Evolutionary conservation across 441 rosid species (phyloP).

Genomic region (Adansonia rubrostipa): DNA sequence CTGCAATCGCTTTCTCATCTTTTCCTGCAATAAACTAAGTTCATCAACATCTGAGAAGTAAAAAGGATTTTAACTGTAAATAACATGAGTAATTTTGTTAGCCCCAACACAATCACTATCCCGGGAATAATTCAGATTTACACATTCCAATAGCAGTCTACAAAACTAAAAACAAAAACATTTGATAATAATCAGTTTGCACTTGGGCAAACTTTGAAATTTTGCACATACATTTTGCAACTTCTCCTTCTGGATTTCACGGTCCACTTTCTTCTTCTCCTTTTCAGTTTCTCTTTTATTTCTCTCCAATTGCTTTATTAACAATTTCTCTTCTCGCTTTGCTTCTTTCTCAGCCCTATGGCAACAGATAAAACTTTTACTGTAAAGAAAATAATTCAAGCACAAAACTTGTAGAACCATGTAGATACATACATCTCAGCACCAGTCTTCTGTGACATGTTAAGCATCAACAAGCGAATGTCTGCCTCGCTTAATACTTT

Average conservation of each 20-base stretch:
- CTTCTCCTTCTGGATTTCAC: conserved; percentile 64
- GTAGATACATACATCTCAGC: conserved; percentile 56
- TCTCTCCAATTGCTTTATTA: conserved; percentile 69
- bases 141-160: background rate
- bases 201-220: background rate
- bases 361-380: conserved; percentile 20
- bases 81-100: background rate
- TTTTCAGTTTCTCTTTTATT: conserved; percentile 69
- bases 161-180: background rate
- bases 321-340: conserved; percentile 59
- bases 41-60: background rate
- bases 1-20: conserved; percentile 62
- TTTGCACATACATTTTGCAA: conserved; percentile 53
- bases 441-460: conserved; percentile 57
- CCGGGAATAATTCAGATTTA: background rate
- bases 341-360: conserved; percentile 70
- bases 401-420: background rate
- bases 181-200: background rate
- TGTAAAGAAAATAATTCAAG: conserved; percentile 5
- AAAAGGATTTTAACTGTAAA: conserved; percentile 7
- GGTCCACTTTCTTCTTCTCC: conserved; percentile 73
- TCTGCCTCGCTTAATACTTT: conserved; percentile 64
- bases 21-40: conserved; percentile 54
- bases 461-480: conserved; percentile 55
- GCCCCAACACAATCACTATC: background rate